phyloP scores from a whole-genome alignment of 2,329 filamentous ascomycete genomes.

The Penicillium sp. region DNA sequence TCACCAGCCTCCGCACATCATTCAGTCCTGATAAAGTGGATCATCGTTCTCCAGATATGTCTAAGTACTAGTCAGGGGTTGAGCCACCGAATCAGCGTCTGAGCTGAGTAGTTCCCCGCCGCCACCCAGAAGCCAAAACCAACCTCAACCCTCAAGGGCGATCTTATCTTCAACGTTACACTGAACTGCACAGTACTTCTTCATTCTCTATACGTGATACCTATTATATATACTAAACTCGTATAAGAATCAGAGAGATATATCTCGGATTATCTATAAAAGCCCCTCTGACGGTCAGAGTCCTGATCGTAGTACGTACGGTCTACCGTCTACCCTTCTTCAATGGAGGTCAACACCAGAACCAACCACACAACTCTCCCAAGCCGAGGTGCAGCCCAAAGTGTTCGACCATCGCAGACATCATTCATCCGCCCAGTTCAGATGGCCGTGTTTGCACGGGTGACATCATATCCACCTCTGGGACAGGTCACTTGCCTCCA shows the following conservation, averaged over 20 bases:
- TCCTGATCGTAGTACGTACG: not conserved
- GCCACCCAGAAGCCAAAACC: not conserved
- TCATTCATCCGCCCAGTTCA: constrained; percentile 39
- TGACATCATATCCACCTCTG: constrained; percentile 66
- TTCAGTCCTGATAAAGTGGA: too few relatives aligned
- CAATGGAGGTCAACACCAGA: constrained; percentile 15
- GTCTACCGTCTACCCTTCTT: constrained; percentile 4
- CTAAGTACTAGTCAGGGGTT: too few relatives aligned
- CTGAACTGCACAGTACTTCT: not conserved
- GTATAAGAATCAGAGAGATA: too few relatives aligned
- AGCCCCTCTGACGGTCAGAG: too few relatives aligned
- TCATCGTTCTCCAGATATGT: too few relatives aligned
- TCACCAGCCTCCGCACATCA: too few relatives aligned
- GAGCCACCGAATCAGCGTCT: not conserved
- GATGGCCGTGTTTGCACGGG: constrained; percentile 51
- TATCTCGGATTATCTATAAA: too few relatives aligned
- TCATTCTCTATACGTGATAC: not conserved
- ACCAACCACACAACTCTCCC: constrained; percentile 20
- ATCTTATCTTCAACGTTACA: not conserved
- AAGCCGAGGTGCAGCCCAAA: constrained; percentile 15
- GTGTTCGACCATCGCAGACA: constrained; percentile 23
- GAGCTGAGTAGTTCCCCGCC: constrained; percentile 15
- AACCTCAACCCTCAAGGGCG: constrained; percentile 4
- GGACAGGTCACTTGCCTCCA: constrained; percentile 66
- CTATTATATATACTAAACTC: too few relatives aligned